phyloP scores from a whole-genome alignment of 2,329 filamentous ascomycete genomes.

The Exophiala viscosa region DNA sequence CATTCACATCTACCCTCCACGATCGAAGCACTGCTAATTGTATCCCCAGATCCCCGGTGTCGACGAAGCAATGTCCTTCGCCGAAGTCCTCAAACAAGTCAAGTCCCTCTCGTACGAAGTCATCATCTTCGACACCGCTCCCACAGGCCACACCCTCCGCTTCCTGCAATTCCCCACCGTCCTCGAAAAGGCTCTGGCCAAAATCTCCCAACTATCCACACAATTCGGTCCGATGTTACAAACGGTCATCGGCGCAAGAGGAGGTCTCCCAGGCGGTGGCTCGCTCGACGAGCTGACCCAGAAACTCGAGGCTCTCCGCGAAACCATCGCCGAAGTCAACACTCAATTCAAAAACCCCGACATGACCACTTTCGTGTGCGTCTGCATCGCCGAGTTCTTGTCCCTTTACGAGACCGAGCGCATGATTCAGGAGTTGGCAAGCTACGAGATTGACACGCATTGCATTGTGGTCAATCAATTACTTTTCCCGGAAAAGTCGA shows the following conservation, averaged over 20 bases:
- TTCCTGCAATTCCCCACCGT: conserved; percentile 98
- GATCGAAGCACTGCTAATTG: not conserved
- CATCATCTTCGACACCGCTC: conserved; percentile 98
- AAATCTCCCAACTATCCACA: conserved; percentile 85
- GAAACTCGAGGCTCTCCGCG: conserved; percentile 89
- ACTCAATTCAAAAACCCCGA: conserved; percentile 96
- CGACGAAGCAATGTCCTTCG: conserved; percentile 99
- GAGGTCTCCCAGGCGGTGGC: conserved; percentile 82
- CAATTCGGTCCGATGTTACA: conserved; percentile 97
- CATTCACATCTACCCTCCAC: not conserved
- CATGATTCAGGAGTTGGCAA: conserved; percentile 97
- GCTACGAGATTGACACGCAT: conserved; percentile 93
- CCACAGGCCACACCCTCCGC: conserved; percentile 94
- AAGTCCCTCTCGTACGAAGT: conserved; percentile 98
- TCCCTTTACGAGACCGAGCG: conserved; percentile 97
- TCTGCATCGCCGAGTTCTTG: conserved; percentile 96
- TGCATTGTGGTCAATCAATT: conserved; percentile 98
- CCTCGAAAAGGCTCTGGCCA: conserved; percentile 96
- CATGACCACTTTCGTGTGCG: conserved; percentile 94
- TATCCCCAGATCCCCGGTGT: conserved; percentile 83
- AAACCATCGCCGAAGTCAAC: conserved; percentile 94
- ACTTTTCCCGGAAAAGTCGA: conserved; percentile 81
- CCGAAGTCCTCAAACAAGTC: conserved; percentile 98
- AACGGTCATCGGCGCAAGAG: conserved; percentile 76
- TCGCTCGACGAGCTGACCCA: conserved; percentile 86